phyloP scores from a whole-genome alignment of 192 early-diverging fungal genomes.

The Coemansia asiatica region DNA sequence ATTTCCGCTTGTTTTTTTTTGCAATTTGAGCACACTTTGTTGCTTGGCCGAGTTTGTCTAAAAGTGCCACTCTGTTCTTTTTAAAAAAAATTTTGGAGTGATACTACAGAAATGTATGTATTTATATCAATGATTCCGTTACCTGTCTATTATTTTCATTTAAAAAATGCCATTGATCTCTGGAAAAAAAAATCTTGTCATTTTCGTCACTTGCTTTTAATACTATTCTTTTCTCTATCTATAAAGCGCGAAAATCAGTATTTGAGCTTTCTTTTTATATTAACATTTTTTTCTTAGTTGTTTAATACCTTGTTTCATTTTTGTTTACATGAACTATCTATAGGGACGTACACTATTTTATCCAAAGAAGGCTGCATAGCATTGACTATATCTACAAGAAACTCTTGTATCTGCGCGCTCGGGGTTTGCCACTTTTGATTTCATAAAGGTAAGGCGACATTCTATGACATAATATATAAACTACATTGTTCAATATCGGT shows the following conservation, averaged over 20 bases:
- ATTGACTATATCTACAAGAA: background rate
- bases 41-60: background rate
- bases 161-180: background rate
- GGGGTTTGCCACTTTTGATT: conserved; percentile 10
- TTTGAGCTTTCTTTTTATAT: too few relatives aligned
- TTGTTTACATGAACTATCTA: background rate
- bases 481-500: background rate
- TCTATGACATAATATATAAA: conserved; percentile 3
- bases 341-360: background rate
- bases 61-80: background rate
- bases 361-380: conserved; percentile 3
- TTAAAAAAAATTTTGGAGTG: background rate
- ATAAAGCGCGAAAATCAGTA: too few relatives aligned
- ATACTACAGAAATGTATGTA: too few relatives aligned
- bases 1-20: background rate
- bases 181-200: background rate
- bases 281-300: background rate
- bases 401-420: conserved; percentile 1
- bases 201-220: background rate
- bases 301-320: background rate
- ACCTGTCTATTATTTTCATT: background rate
- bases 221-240: background rate
- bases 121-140: too few relatives aligned
- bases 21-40: background rate
- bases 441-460: conserved; percentile 7